Conservation (phyloP, 805 yeast species). For the Yamadazyma philogaea region DNA sequence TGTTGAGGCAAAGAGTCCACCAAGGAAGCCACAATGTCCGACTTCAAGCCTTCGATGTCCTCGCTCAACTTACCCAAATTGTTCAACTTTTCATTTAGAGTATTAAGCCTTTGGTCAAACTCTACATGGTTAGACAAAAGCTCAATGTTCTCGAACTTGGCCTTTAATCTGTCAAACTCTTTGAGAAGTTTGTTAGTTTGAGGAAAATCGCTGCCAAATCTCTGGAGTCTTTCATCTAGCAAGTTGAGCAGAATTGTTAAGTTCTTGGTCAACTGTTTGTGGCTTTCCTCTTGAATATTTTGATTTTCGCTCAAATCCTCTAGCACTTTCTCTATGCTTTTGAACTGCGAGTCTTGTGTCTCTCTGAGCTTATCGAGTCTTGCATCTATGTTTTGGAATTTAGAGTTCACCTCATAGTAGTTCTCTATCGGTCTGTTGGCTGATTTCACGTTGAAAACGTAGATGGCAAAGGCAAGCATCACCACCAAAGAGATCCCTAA, state of each 20-base stretch:
- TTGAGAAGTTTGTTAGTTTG: not conserved
- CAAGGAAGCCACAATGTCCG: constrained; percentile 6
- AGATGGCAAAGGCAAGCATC: not conserved
- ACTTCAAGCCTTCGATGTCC: constrained; percentile 9
- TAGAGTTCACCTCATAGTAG: constrained; percentile 14
- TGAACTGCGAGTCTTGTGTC: not conserved
- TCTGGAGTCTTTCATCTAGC: constrained; percentile 9
- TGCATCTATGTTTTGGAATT: constrained; percentile 15
- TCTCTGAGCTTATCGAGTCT: not conserved
- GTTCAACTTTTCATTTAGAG: constrained; percentile 8
- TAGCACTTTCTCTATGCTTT: constrained; percentile 1
- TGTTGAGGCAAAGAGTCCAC: constrained; percentile 25
- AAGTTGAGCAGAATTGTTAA: constrained; percentile 10
- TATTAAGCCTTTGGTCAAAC: constrained; percentile 8
- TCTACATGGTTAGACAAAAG: constrained; percentile 11
- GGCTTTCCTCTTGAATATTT: not conserved
- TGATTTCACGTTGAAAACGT: not conserved
- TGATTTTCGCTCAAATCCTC: constrained; percentile 6
- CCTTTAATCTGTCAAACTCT: constrained; percentile 7
- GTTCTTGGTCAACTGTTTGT: constrained; percentile 6
- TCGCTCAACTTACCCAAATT: constrained; percentile 9
- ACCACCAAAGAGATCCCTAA: not conserved
- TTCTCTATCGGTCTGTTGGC: constrained; percentile 8
- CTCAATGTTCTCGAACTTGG: constrained; percentile 4
- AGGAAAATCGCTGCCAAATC: not conserved